A percentile compares a stretch with the other conserved stretches of the same genome.
Conservation (phyloP, 225 moss, liverwort and hornwort species). For the Neckera pumila region DNA sequence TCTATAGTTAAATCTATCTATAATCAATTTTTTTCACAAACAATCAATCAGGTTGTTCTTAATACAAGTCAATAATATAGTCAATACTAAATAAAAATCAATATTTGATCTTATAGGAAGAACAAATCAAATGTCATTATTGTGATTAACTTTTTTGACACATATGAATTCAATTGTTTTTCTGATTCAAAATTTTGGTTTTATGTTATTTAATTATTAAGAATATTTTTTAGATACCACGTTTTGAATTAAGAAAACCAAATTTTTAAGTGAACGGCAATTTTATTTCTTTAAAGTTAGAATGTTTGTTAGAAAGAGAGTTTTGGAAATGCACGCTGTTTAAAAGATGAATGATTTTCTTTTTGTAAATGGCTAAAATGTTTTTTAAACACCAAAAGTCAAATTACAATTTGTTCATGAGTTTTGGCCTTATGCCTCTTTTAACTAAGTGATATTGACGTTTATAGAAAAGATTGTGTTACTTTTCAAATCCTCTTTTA, state of each 20-base stretch:
- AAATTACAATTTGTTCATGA: too few relatives aligned
- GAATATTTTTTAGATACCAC: fast-evolving
- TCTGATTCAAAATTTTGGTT: too few relatives aligned
- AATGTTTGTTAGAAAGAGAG: background rate
- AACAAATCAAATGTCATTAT: background rate
- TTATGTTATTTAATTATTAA: background rate
- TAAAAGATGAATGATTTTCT: too few relatives aligned
- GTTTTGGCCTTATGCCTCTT: background rate
- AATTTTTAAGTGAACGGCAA: too few relatives aligned
- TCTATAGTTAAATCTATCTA: too few relatives aligned
- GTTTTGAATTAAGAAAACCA: too few relatives aligned
- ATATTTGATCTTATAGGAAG: background rate
- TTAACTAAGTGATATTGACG: background rate
- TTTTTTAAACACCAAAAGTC: background rate
- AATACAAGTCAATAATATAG: too few relatives aligned
- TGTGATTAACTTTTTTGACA: too few relatives aligned
- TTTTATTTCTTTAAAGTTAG: too few relatives aligned
- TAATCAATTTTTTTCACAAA: background rate
- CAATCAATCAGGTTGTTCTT: too few relatives aligned
- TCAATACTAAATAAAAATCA: background rate
- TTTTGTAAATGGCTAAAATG: too few relatives aligned
- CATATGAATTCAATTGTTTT: background rate
- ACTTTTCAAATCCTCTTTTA: background rate
- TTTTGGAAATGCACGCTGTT: background rate
- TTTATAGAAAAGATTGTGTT: background rate